Conservation (phyloP, 305 asterid species). For the Solanum aculeatissimum region DNA sequence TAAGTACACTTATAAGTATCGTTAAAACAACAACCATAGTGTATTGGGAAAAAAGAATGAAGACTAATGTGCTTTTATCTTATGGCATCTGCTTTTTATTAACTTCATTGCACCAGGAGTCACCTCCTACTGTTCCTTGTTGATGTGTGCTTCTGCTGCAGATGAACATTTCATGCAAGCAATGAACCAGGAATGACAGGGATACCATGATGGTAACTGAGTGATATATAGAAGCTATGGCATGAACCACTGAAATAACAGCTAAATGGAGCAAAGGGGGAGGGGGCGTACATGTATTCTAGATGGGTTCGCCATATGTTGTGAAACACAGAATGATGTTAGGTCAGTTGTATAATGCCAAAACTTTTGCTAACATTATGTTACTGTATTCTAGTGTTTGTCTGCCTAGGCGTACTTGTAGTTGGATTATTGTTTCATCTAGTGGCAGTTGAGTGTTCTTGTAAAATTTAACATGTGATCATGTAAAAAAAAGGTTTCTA, state of each 20-base stretch:
- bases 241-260: not conserved
- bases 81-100: not conserved
- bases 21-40: not conserved
- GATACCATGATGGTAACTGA: not conserved
- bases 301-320: slow-evolving; percentile 3
- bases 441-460: not conserved
- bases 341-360: slow-evolving; percentile 16
- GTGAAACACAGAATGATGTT: not conserved
- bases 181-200: slow-evolving; percentile 12
- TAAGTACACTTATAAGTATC: not conserved
- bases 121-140: not conserved
- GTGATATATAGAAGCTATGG: not conserved
- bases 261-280: not conserved
- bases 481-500: not conserved
- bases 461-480: slow-evolving; percentile 13
- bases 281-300: not conserved
- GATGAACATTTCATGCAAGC: slow-evolving; percentile 13
- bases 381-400: slow-evolving; percentile 5
- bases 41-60: not conserved
- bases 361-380: not conserved
- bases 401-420: slow-evolving; percentile 7
- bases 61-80: not conserved
- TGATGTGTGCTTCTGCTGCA: not conserved
- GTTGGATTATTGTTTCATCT: slow-evolving; percentile 8
- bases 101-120: not conserved